These are phyloP conservation scores for Acer campestre DNA, from an alignment of 345 rosid genomes.

Conservation along the genomic window DNA sequence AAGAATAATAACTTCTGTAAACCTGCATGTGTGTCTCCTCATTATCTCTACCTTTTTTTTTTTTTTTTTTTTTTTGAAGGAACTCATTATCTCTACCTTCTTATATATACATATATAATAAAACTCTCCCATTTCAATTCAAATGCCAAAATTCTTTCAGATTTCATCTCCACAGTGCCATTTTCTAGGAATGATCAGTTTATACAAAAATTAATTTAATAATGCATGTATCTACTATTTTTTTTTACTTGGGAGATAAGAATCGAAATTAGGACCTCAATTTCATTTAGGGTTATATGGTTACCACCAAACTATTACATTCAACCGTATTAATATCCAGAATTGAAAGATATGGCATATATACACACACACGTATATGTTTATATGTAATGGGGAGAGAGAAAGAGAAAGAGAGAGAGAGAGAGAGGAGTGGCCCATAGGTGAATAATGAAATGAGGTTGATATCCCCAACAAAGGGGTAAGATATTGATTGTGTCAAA, in stretches of 20 bases:
- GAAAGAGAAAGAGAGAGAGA: neutral
- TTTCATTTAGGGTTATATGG: no score
- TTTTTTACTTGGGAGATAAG: no score
- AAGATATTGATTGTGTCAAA: slow-evolving; percentile 20
- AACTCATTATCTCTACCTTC: neutral
- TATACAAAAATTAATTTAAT: neutral
- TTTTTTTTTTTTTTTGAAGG: no score
- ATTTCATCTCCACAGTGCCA: neutral
- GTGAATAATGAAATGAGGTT: slow-evolving; percentile 19
- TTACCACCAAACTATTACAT: no score
- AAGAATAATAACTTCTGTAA: slow-evolving; percentile 14
- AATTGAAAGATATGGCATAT: neutral
- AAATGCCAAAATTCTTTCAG: slow-evolving; percentile 10
- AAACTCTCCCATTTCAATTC: neutral
- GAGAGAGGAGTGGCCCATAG: slow-evolving; percentile 4
- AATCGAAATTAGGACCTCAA: no score
- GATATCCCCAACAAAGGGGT: slow-evolving; percentile 25
- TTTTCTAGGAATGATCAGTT: neutral
- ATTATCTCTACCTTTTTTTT: neutral
- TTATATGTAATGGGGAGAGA: neutral
- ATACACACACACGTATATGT: neutral
- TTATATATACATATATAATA: neutral
- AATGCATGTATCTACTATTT: neutral
- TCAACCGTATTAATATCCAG: no score
- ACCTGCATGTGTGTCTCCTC: slow-evolving; percentile 9